Evolutionary conservation across 257 asterid genomes (phyloP).

Genomic region (Thymus mandschuricus): DNA sequence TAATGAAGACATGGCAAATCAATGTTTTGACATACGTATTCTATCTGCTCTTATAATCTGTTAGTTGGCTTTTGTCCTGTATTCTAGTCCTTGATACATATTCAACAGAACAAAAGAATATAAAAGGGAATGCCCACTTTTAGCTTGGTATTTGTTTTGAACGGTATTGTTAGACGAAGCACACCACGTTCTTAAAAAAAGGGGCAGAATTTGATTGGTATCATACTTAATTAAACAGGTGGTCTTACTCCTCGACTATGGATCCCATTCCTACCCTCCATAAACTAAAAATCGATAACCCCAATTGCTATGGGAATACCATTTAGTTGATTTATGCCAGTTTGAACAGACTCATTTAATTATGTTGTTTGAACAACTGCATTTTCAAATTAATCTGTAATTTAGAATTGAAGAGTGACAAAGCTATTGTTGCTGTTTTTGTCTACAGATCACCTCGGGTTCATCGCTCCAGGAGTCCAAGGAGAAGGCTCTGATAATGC

Average conservation of each 20-base stretch:
- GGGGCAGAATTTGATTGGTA: no score
- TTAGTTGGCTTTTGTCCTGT: neutral
- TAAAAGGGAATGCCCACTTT: neutral
- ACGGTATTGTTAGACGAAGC: neutral
- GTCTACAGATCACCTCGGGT: slow-evolving; percentile 78
- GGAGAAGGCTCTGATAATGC: slow-evolving; percentile 68
- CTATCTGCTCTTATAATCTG: neutral
- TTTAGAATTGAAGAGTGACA: slow-evolving; percentile 12
- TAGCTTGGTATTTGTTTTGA: neutral
- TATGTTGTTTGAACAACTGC: no score
- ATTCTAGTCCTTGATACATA: neutral
- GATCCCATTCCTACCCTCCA: no score
- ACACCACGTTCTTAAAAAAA: no score
- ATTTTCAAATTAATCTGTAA: neutral
- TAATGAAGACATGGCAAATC: neutral
- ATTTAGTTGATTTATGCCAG: no score
- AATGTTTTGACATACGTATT: neutral
- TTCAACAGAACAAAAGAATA: neutral
- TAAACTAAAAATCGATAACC: no score
- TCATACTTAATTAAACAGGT: no score
- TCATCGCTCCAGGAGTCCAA: slow-evolving; percentile 91
- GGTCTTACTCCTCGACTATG: no score
- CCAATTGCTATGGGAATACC: no score
- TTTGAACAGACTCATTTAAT: no score
- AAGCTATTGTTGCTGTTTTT: neutral